These are phyloP conservation scores for Calonectria henricotiae DNA, from an alignment of 2,329 filamentous ascomycete species.

Conservation along the genomic window DNA sequence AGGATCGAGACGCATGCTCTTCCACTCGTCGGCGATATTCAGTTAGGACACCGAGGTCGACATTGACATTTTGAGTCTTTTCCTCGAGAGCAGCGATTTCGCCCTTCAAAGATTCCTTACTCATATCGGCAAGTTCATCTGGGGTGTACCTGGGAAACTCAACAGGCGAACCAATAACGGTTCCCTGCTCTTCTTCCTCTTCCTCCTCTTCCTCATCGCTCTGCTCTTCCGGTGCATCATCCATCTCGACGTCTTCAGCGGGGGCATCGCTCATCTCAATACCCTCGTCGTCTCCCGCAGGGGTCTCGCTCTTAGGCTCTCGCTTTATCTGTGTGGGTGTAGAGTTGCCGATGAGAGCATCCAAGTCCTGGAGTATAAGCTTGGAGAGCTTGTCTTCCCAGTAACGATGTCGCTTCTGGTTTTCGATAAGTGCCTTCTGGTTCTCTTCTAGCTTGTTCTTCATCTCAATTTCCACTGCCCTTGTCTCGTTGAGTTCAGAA, in stretches of 20 bases:
- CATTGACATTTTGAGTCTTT: conserved; percentile 86
- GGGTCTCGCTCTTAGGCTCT: conserved; percentile 50
- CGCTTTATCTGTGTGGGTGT: conserved; percentile 51
- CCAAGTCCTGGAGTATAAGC: conserved; percentile 85
- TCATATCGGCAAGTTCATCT: conserved; percentile 79
- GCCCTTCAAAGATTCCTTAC: conserved; percentile 73
- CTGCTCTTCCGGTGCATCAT: conserved; percentile 50
- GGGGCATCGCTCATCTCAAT: conserved; percentile 55
- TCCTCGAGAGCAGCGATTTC: conserved; percentile 77
- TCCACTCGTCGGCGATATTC: conserved; percentile 91
- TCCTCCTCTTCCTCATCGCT: conserved; percentile 46
- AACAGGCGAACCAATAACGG: conserved; percentile 59
- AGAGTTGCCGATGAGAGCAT: conserved; percentile 72
- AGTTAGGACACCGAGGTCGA: conserved; percentile 90
- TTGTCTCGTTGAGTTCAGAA: conserved; percentile 88
- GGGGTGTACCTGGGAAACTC: conserved; percentile 85
- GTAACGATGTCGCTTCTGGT: conserved; percentile 86
- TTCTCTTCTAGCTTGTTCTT: conserved; percentile 97
- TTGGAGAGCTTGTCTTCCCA: conserved; percentile 94
- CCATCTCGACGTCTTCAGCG: conserved; percentile 54
- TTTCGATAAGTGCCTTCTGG: conserved; percentile 89
- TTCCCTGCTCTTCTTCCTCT: conserved; percentile 49
- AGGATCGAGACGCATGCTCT: conserved; percentile 86
- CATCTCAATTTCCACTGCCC: conserved; percentile 96
- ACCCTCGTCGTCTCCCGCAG: conserved; percentile 53